Percentiles rank a stretch among this genome's conserved stretches.
Evolutionary conservation across 179 eudicot species (phyloP).

Genomic region (Camellia oleifera): DNA sequence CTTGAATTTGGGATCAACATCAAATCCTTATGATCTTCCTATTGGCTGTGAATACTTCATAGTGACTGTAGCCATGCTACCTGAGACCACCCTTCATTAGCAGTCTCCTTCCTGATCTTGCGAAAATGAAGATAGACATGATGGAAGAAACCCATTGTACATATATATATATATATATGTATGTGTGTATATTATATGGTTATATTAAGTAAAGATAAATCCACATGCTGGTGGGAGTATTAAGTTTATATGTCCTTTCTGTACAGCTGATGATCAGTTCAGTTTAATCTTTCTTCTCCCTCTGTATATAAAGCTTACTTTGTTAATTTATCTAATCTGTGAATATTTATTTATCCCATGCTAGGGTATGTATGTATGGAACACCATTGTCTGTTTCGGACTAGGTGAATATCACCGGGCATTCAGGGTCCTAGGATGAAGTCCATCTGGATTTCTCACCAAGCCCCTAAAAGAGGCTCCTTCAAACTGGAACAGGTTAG

Average conservation of each 20-base stretch:
- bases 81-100: conserved; percentile 67
- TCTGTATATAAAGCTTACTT: conserved; percentile 21
- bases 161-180: conserved; percentile 16
- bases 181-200: neutral
- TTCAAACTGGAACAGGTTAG: neutral
- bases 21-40: conserved; percentile 73
- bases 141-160: conserved; percentile 69
- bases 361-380: neutral
- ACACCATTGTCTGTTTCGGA: conserved; percentile 5
- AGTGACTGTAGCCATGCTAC: conserved; percentile 97
- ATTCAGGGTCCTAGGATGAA: neutral
- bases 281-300: conserved; percentile 17
- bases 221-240: conserved; percentile 21
- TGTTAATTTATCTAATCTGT: conserved; percentile 3
- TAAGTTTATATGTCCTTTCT: conserved; percentile 18
- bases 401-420: neutral
- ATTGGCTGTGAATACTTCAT: conserved; percentile 89
- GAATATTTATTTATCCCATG: conserved; percentile 7
- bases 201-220: conserved; percentile 4
- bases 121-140: conserved; percentile 54
- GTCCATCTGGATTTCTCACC: neutral
- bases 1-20: conserved; percentile 36
- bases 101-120: conserved; percentile 90
- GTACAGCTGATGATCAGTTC: conserved; percentile 26
- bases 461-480: neutral